Conservation (phyloP, 2,329 filamentous ascomycete species). For the Magnaporthiopsis incrustans region DNA sequence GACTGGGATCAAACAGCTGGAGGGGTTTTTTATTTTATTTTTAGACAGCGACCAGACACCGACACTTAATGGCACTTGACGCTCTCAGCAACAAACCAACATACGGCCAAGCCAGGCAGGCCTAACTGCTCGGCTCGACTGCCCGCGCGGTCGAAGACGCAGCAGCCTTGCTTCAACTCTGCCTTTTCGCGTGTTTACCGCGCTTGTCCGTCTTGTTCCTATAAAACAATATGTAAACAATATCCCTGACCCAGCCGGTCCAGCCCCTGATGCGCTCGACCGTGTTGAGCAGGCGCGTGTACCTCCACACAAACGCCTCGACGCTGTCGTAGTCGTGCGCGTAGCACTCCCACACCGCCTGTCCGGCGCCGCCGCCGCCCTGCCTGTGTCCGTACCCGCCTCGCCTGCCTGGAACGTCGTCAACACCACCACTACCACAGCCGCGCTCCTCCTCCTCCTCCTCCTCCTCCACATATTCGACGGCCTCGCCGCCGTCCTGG, state of each 20-base stretch:
- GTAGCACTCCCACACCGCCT: slow-evolving; percentile 52
- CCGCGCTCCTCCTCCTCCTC: slow-evolving; percentile 26
- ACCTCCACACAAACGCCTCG: slow-evolving; percentile 47
- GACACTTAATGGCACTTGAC: no score
- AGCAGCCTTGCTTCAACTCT: background rate
- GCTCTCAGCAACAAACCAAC: no score
- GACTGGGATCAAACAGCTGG: no score
- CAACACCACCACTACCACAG: no score
- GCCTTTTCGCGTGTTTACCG: background rate
- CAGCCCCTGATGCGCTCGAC: slow-evolving; percentile 43
- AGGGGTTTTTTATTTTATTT: no score
- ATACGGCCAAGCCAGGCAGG: no score
- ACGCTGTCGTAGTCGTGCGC: slow-evolving; percentile 48
- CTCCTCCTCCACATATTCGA: slow-evolving; percentile 11
- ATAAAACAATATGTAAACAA: slow-evolving; percentile 14
- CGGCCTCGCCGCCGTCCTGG: slow-evolving; percentile 24
- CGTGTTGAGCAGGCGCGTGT: slow-evolving; percentile 45
- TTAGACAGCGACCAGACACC: no score
- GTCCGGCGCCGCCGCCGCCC: slow-evolving; percentile 19
- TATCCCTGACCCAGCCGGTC: slow-evolving; percentile 37
- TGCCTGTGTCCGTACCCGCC: slow-evolving; percentile 2
- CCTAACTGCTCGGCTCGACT: no score
- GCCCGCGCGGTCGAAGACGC: no score
- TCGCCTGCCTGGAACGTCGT: slow-evolving; percentile 3
- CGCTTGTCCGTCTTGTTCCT: background rate